Base-by-base conservation (phyloP, 2,329 filamentous ascomycete species). In the Scedosporium aurantiacum region DNA sequence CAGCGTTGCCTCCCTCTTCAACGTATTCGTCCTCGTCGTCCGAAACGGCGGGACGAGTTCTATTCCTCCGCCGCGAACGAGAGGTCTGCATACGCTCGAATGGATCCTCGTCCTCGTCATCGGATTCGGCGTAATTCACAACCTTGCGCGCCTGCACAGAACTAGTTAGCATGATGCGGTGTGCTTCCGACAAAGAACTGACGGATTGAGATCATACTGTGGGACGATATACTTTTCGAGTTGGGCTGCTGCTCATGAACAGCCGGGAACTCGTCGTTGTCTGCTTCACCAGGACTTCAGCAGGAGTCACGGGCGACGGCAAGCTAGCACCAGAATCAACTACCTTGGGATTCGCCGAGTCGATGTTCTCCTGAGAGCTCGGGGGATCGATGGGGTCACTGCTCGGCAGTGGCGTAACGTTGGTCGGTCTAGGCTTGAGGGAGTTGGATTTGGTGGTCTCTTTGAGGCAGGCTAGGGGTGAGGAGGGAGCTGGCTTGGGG, bases 91-190 rank as follows among this genome's bases (percentile, higher is more conserved):
- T 62, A 41, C 64, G 62, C 5, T 63, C 55, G 55, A 65, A 65
- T 12, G 63, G 63, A 58, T 91, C 88, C 12, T 90, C 88, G 60
- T 91, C 88, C 27, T 60, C 58, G 55, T 90, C 88, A 54, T 90
- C 90, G 1, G 90, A 91, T 69, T 97, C 92, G 65, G 88, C 87
- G 71, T 97, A 97, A 71, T 82, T 94, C 66, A 94, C 81, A 0
- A 72, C 71, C 69, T 82, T 84, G 67, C 78, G 83, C 3, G 70
- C 72, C 82, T 84, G 6, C 32, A 60, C 0, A 58, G 14, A 4
- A 1, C 23, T 12, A 2, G 23, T 58, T 55, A 18, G 28, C 2
- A 47, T 23, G 5, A 32, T 23, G 2, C 27, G 32, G 32, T 37
- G 32, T 37, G 10, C 32, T 37, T 37, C 32, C 7, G 41, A 28